Evolutionary conservation across 169 alveolate species (phyloP).

Genomic region (Gregarina niphandrodes): DNA sequence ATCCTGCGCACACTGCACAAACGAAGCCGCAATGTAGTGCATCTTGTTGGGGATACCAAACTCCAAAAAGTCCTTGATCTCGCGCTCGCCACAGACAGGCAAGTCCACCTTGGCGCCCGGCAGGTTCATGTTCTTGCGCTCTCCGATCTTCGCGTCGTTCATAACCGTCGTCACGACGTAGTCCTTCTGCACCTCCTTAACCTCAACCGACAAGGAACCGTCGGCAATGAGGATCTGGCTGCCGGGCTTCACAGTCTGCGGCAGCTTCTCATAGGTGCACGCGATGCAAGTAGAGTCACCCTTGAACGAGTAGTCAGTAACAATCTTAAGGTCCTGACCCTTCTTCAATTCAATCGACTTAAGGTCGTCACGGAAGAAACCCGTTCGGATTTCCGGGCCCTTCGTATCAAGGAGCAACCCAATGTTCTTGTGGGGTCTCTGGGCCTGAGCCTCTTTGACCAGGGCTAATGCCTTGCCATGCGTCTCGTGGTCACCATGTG

Average conservation of each 20-base stretch:
- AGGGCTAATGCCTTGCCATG: conserved; percentile 56
- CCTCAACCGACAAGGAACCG: conserved; percentile 76
- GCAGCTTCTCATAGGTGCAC: conserved; percentile 67
- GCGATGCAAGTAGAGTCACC: conserved; percentile 73
- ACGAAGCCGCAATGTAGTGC: conserved; percentile 74
- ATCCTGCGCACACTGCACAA: conserved; percentile 44
- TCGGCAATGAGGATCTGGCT: conserved; percentile 80
- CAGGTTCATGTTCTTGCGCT: conserved; percentile 84
- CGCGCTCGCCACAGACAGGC: conserved; percentile 89
- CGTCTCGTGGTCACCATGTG: conserved; percentile 87
- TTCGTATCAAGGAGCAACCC: conserved; percentile 92
- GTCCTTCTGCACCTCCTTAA: conserved; percentile 25
- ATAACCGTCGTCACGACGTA: conserved; percentile 59
- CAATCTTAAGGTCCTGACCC: conserved; percentile 68
- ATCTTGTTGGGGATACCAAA: conserved; percentile 81
- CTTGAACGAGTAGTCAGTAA: conserved; percentile 66
- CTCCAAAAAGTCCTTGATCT: conserved; percentile 73
- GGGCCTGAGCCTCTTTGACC: conserved; percentile 63
- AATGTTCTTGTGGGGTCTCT: conserved; percentile 61
- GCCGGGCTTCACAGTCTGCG: conserved; percentile 73
- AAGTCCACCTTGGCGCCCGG: conserved; percentile 82
- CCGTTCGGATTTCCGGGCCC: conserved; percentile 98
- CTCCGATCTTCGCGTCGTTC: conserved; percentile 74
- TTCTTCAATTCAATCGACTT: conserved; percentile 52
- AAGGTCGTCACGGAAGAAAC: conserved; percentile 56